phyloP scores from a whole-genome alignment of 202 grass and related monocot species.

The Cymbopogon flexuosus region DNA sequence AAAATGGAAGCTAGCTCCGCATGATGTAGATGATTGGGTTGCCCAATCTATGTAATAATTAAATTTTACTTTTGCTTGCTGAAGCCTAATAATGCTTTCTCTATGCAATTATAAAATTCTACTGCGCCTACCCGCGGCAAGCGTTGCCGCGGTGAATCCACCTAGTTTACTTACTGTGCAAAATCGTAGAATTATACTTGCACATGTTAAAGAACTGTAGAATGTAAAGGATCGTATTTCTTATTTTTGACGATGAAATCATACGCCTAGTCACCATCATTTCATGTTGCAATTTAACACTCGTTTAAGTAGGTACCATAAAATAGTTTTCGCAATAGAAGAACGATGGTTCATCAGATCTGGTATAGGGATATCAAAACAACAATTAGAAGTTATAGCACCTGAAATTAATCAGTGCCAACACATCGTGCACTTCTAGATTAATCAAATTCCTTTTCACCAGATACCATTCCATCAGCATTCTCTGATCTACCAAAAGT shows the following conservation, averaged over 20 bases:
- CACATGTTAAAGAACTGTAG: neutral
- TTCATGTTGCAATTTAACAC: neutral
- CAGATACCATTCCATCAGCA: constrained; percentile 10
- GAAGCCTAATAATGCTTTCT: too few species aligned
- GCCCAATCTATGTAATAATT: too few species aligned
- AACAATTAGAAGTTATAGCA: neutral
- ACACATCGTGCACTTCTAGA: neutral
- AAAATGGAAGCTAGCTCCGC: too few species aligned
- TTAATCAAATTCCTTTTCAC: neutral
- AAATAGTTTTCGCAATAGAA: neutral
- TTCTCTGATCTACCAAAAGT: constrained; percentile 13
- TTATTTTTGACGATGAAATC: neutral
- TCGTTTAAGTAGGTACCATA: neutral
- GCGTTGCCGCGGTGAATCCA: too few species aligned
- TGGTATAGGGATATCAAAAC: neutral
- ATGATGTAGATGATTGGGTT: too few species aligned
- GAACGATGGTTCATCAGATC: neutral
- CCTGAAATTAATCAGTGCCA: neutral
- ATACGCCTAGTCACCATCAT: neutral
- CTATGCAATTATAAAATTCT: too few species aligned
- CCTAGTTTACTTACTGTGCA: too few species aligned
- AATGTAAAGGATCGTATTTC: neutral
- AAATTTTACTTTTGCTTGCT: too few species aligned
- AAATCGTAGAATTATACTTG: neutral
- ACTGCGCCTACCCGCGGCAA: too few species aligned